Evolutionary conservation across 306 rosid species (phyloP), one percentile per base, ranked within the genome.

Genomic region (Citrullus mucosospermus): DNA sequence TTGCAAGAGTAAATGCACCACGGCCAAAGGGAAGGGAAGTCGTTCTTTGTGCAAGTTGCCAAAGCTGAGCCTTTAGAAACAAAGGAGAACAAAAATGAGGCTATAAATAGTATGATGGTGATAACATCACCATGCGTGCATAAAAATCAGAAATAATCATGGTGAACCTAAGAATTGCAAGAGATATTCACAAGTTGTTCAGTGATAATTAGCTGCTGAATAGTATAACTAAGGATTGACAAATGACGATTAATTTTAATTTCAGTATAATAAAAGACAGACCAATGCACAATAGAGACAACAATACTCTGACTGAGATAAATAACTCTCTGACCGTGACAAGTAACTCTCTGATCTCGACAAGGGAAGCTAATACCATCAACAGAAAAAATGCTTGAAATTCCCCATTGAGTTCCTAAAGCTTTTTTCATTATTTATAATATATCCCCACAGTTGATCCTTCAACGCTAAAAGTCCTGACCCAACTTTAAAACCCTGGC

Each of bases 21-120:
- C 97, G 98, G 76, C 98, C 98, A 65, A 94, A 83, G 79, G 98
- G 95, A 84, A 94, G 96, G 77, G 97, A 84, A 75, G 97, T 92
- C 78, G 98, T 94, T 84, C 98, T 88, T 82, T 94, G 98, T 38
- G 98, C 98, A 80, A 94, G 91, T 79, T 94, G 89, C 98, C 98
- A 94, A 65, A 94, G 82, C 80, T 89, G 98, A 83, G 98, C 89
- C 98, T 92, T 82, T 62, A 87, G 13, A 82, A 80, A 68, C 67
- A 73, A 66, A 80, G 65, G 57, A 81, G 75, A 58, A 72, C 22
- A 81, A 38, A 9, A 80, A 68, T 32, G 46, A 62, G 48, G 65
- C 61, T 65, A 9, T 11, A 55, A 16, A 34, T 54, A 56, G 22
- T 59, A 41, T 55, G 11, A 30, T 11, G 44, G 69, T 70, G 38